A percentile compares a stretch with the other conserved stretches of the same genome.
These are phyloP conservation scores for Erythrophleum fordii DNA, from an alignment of 306 rosid genomes.

Conservation along the genomic window DNA sequence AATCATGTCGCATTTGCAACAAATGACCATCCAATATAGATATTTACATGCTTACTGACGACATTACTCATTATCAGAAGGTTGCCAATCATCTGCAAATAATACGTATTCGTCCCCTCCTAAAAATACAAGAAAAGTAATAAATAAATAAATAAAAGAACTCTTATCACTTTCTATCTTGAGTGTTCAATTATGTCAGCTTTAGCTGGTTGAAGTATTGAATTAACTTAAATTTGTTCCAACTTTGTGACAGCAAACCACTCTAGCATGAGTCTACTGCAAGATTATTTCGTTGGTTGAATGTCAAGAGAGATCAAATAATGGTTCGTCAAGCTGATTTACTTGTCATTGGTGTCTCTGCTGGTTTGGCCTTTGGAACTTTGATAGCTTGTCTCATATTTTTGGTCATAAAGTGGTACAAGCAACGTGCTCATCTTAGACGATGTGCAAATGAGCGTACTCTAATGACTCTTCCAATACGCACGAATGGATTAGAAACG, in stretches of 20 bases:
- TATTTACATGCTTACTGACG: not conserved
- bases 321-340: constrained; percentile 59
- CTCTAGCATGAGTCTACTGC: constrained; percentile 5
- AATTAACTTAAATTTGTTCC: not conserved
- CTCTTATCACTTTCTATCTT: not conserved
- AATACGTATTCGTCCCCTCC: not conserved
- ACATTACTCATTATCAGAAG: not conserved
- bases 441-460: constrained; percentile 55
- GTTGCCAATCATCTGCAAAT: not conserved
- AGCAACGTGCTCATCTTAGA: constrained; percentile 50
- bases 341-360: constrained; percentile 63
- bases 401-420: constrained; percentile 61
- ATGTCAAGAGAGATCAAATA: constrained; percentile 50
- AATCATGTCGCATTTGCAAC: not conserved
- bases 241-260: constrained; percentile 28
- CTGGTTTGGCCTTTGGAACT: constrained; percentile 77
- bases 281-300: constrained; percentile 32
- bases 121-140: not conserved
- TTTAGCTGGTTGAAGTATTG: constrained; percentile 18
- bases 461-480: constrained; percentile 57
- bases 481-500: constrained; percentile 63
- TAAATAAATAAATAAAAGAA: not conserved
- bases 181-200: not conserved
- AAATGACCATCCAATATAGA: not conserved
- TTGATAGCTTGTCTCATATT: constrained; percentile 58